A percentile compares a stretch with the other conserved stretches of the same genome.
phyloP scores from a whole-genome alignment of 306 rosid genomes.

The Lotus japonicus region DNA sequence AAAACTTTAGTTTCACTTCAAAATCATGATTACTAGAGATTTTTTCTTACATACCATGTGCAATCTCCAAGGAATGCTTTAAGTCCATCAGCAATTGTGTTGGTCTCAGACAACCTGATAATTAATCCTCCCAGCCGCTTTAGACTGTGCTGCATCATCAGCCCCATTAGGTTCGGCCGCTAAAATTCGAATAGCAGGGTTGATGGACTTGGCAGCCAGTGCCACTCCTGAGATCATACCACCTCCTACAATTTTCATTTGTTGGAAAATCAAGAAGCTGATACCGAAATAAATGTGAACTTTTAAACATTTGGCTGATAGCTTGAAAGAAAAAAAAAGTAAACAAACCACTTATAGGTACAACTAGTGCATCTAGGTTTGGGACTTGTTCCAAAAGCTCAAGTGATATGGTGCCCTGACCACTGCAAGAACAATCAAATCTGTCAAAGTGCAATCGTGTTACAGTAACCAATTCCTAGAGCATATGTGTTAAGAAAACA shows the following conservation, averaged over 20 bases:
- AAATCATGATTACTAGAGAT: too few relatives aligned
- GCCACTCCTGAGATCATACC: conserved; percentile 86
- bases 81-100: too few relatives aligned
- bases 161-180: conserved; percentile 93
- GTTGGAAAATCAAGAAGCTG: not conserved
- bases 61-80: too few relatives aligned
- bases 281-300: not conserved
- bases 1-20: too few relatives aligned
- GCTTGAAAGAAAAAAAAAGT: not conserved
- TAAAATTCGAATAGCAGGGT: conserved; percentile 59
- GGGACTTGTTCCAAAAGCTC: conserved; percentile 84
- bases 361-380: conserved; percentile 55
- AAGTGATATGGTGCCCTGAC: conserved; percentile 84
- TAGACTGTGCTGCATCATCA: conserved; percentile 75
- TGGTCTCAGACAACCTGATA: too few relatives aligned
- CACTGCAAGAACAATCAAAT: conserved; percentile 52
- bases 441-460: conserved; percentile 14
- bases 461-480: not conserved
- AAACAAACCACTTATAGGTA: conserved; percentile 82
- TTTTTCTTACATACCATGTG: too few relatives aligned
- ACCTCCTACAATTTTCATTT: conserved; percentile 57
- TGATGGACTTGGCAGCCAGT: conserved; percentile 87
- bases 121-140: too few relatives aligned
- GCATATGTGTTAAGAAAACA: too few relatives aligned
- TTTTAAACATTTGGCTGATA: not conserved